Evolutionary conservation across 1,284 basidiomycete genomes (phyloP).

Genomic region (Schizophyllum commune): DNA sequence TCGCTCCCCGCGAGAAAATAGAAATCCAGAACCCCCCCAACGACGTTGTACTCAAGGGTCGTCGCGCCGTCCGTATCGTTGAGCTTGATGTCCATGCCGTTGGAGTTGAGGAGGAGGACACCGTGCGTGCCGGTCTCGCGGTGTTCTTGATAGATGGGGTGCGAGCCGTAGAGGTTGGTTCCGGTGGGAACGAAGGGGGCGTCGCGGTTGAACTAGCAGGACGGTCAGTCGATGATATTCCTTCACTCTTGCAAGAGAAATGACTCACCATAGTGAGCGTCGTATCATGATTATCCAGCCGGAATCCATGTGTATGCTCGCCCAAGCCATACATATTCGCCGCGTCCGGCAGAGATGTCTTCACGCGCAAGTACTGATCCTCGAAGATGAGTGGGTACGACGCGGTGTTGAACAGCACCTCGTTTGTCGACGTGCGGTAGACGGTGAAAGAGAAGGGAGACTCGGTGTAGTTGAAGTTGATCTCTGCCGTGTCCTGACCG

Average conservation of each 20-base stretch:
- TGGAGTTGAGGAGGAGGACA: conserved; percentile 60
- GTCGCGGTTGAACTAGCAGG: conserved; percentile 49
- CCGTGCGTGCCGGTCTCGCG: conserved; percentile 57
- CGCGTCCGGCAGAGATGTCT: conserved; percentile 42
- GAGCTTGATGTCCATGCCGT: conserved; percentile 71
- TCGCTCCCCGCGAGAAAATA: conserved; percentile 69
- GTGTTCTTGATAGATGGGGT: conserved; percentile 66
- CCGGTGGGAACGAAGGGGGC: conserved; percentile 45
- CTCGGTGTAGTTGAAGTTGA: conserved; percentile 59
- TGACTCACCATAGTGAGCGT: conserved; percentile 41
- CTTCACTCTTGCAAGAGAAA: not conserved
- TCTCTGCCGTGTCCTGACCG: conserved; percentile 28
- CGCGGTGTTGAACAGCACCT: conserved; percentile 65
- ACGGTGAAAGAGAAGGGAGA: conserved; percentile 71
- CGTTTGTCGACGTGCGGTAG: conserved; percentile 42
- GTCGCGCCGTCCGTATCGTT: conserved; percentile 30
- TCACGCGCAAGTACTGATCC: conserved; percentile 72
- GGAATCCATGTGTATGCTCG: conserved; percentile 64
- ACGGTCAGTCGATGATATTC: not conserved
- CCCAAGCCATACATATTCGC: conserved; percentile 77
- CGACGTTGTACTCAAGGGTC: conserved; percentile 60
- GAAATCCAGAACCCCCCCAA: conserved; percentile 66
- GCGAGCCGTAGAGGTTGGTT: conserved; percentile 61
- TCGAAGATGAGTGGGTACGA: conserved; percentile 64
- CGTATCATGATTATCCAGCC: conserved; percentile 50